Evolutionary conservation across 805 yeast species (phyloP), one percentile per base, ranked within the genome.

Genomic region (Jamesozyma rosinii): DNA sequence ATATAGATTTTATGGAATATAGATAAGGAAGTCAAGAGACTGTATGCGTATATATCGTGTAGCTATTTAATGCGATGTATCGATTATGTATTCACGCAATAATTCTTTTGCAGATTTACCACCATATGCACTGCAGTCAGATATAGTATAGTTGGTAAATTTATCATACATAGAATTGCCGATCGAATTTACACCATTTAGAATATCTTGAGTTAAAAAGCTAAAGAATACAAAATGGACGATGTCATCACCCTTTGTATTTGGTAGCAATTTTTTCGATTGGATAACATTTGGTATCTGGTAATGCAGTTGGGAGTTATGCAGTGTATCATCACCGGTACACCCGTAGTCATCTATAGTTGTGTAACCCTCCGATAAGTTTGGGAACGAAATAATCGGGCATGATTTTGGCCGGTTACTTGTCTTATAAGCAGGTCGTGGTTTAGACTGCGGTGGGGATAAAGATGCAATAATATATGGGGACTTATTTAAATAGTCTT

Each of bases 251-350:
- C 45, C 40, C 11, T 60, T 59, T 4, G 11, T 24, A 3, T 52
- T 48, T 10, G 45, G 19, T 3, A 32, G 11, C 18, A 52, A 8
- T 17, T 58, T 51, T 48, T 47, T 52, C 59, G 75, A 44, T 50
- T 76, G 82, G 22, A 90, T 76, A 11, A 85, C 94, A 54, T 87
- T 89, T 9, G 97, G 96, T 3, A 87, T 69, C 6, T 71, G 74
- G 59, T 73, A 81, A 44, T 71, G 66, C 0, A 67, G 66, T 38
- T 82, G 73, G 1, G 84, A 73, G 45, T 65, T 67, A 64, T 83
- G 89, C 44, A 78, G 52, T 32, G 87, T 72, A 67, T 84, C 97
- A 58, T 92, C 98, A 19, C 98, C 98, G 48, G 79, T 78, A 49
- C 69, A 63, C 0, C 97, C 98, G 52, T 73, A 71, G 55, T 90